phyloP scores from a whole-genome alignment of 305 asterid species.

The Fraxinus angustifolia region DNA sequence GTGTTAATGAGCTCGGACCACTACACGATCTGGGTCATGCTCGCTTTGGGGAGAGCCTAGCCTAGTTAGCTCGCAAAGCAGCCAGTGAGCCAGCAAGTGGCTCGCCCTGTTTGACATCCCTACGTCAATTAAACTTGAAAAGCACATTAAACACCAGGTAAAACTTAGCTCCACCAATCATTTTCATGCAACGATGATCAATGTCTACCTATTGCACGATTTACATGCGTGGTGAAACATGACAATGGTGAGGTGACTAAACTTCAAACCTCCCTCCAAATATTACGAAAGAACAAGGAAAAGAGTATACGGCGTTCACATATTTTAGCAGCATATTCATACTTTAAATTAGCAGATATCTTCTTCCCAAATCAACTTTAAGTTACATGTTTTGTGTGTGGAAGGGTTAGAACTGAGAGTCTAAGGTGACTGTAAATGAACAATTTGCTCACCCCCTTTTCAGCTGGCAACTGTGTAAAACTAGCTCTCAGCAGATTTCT shows the following conservation, averaged over 20 bases:
- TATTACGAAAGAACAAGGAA: not conserved
- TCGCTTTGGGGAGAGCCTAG: too few relatives aligned
- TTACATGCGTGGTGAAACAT: not conserved
- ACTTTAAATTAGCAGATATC: not conserved
- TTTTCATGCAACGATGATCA: not conserved
- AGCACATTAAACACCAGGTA: not conserved
- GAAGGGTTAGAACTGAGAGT: not conserved
- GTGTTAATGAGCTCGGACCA: too few relatives aligned
- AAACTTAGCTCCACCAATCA: not conserved
- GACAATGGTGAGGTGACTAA: not conserved
- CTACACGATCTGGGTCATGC: too few relatives aligned
- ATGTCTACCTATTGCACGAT: not conserved
- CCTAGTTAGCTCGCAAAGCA: too few relatives aligned
- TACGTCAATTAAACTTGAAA: not conserved
- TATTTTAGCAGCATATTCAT: not conserved
- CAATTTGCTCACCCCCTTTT: conserved; percentile 61
- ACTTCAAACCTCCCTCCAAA: not conserved
- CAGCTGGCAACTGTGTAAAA: conserved; percentile 64
- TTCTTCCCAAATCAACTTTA: conserved; percentile 12
- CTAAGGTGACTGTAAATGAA: not conserved
- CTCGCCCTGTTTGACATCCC: too few relatives aligned
- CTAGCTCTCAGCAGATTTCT: conserved; percentile 91
- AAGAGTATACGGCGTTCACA: not conserved
- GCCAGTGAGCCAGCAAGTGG: too few relatives aligned
- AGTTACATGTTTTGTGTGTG: not conserved